Evolutionary conservation across 2,329 filamentous ascomycete genomes (phyloP).

Genomic region (Fusarium compactum): DNA sequence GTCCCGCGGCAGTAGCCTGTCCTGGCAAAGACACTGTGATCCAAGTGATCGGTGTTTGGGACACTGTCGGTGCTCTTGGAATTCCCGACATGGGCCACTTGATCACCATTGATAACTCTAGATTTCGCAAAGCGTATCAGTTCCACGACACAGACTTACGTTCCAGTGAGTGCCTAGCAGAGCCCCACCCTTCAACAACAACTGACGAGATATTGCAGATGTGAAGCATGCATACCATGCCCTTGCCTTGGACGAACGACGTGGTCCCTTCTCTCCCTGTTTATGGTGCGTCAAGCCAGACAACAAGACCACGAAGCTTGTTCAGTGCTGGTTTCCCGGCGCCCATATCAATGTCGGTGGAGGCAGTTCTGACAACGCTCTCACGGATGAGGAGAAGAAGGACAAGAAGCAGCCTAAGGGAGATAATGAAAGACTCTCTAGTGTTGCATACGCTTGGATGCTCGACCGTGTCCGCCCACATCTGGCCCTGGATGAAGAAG

Average conservation of each 20-base stretch:
- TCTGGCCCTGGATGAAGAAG: constrained; percentile 9
- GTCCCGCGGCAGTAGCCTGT: neutral
- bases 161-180: neutral
- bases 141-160: constrained; percentile 15
- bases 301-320: constrained; percentile 1
- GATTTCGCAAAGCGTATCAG: constrained; percentile 4
- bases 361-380: constrained; percentile 9
- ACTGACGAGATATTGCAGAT: neutral
- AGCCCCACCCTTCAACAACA: rapidly evolving
- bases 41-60: constrained; percentile 15
- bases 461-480: constrained; percentile 10
- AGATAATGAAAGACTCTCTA: constrained; percentile 4
- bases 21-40: constrained; percentile 5
- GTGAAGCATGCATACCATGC: constrained; percentile 21
- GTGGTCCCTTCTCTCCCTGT: constrained; percentile 10
- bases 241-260: constrained; percentile 4
- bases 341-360: constrained; percentile 20
- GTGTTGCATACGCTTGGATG: constrained; percentile 17
- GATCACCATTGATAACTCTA: neutral
- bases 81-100: constrained; percentile 11
- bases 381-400: constrained; percentile 1
- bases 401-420: neutral
- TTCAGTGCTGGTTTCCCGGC: constrained; percentile 20
- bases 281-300: constrained; percentile 6
- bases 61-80: constrained; percentile 12